phyloP scores from a whole-genome alignment of 176 grass and related monocot genomes.

The Triticum timopheevii region DNA sequence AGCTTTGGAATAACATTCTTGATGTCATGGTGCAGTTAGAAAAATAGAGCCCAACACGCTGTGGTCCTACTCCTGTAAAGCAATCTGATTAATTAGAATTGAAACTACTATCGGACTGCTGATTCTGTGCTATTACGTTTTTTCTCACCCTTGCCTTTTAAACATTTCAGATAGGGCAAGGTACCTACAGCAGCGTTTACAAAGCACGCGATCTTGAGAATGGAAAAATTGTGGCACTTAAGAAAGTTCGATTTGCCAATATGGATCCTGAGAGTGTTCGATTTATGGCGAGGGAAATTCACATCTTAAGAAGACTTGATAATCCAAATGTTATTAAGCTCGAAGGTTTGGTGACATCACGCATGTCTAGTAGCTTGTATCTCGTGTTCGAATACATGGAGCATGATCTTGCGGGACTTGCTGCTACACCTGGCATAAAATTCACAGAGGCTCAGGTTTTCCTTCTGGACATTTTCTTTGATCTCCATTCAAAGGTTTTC shows the following conservation, averaged over 20 bases:
- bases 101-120: neutral
- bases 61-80: neutral
- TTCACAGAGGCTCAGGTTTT: conserved; percentile 92
- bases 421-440: conserved; percentile 83
- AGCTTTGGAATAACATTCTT: neutral
- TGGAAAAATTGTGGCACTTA: conserved; percentile 90
- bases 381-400: conserved; percentile 99
- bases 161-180: conserved; percentile 94
- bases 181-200: conserved; percentile 97
- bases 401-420: conserved; percentile 87
- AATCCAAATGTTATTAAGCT: conserved; percentile 94
- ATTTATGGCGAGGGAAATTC: conserved; percentile 99
- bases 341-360: conserved; percentile 91
- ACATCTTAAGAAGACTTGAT: conserved; percentile 89
- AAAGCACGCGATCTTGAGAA: conserved; percentile 93
- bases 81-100: conserved; percentile 13
- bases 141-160: conserved; percentile 23
- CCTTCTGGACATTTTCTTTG: conserved; percentile 19
- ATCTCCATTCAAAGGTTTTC: conserved; percentile 21
- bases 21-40: neutral
- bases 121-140: neutral
- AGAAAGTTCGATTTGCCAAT: conserved; percentile 95
- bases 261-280: conserved; percentile 93
- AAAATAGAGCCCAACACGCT: neutral
- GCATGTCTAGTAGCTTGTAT: conserved; percentile 90